Base-by-base conservation (phyloP, 2,329 filamentous ascomycete species). In the Incumbomyces delicatus region DNA sequence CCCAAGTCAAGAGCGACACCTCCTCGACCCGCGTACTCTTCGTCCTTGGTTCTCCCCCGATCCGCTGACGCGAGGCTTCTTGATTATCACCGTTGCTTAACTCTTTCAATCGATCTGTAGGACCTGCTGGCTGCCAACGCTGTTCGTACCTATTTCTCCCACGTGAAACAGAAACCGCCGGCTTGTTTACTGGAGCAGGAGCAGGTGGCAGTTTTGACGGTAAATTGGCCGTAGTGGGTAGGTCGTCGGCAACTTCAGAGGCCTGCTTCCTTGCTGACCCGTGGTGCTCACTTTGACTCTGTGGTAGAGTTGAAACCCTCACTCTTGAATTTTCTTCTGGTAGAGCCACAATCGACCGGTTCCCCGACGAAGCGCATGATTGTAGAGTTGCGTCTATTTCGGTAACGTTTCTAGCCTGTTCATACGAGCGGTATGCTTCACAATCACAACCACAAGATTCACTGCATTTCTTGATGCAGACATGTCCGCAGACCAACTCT, bases 391-490 rank as follows among this genome's bases (percentile, higher is more conserved):
- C 53, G 40, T 46, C 44, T 47, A 33, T 11, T 11, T 31, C 27
- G 47, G 52, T 47, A 48, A 47, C 50, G 43, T 48, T 46, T n/a
- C 16, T 33, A 6, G 42, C 18, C 17, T 41, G 29, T 22, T 49
- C 34, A 38, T 18, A 33, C 11, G 14, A 33, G 16, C 32, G 32
- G 22, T 43, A 38, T 18, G 16, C 44, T 2, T 52, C 47, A 43
- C 55, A 56, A 31, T 39, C 27, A 44, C 53, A 57, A 35, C 42
- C 39, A 35, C 55, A 57, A 13, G 11, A n/a, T 18, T 52, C 41
- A 10, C 38, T 49, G 35, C 55, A 57, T 32, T 41, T 30, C 13
- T 44, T 44, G 10, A 43, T 38, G 41, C 55, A 57, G 2, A 33
- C 34, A 32, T 57, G 55, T 11, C 53, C 52, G 20, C 55, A 57